These are phyloP conservation scores for Cladophialophora carrionii DNA, from an alignment of 2,329 filamentous ascomycete genomes.

Conservation along the genomic window DNA sequence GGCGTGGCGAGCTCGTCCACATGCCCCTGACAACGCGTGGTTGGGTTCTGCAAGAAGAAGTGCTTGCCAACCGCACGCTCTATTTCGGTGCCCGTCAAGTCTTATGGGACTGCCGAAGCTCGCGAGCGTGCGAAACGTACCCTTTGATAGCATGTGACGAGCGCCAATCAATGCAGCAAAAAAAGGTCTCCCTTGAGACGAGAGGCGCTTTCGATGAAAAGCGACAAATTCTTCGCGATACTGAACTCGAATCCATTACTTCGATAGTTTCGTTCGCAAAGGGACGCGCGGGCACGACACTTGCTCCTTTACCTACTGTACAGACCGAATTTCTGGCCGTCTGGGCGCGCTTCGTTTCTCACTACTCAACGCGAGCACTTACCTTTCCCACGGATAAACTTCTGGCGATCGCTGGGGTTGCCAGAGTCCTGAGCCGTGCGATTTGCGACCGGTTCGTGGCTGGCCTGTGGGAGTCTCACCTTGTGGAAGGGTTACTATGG, in stretches of 20 bases:
- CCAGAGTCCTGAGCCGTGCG: conserved; percentile 21
- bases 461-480: conserved; percentile 22
- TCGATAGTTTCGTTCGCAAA: conserved; percentile 13
- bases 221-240: conserved; percentile 18
- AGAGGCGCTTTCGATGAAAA: conserved; percentile 4
- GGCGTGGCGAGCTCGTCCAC: conserved; percentile 25
- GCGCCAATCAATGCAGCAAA: conserved; percentile 7
- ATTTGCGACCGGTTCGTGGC: conserved; percentile 22
- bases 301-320: background rate
- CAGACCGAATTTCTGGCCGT: conserved; percentile 15
- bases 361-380: conserved; percentile 27
- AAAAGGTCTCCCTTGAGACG: background rate
- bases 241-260: conserved; percentile 21
- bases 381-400: conserved; percentile 31
- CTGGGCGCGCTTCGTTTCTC: conserved; percentile 25
- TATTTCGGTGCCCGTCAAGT: conserved; percentile 46
- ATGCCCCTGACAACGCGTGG: conserved; percentile 43
- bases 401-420: conserved; percentile 32
- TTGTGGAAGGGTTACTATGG: conserved; percentile 25
- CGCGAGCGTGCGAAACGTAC: conserved; percentile 28
- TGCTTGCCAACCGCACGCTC: conserved; percentile 45
- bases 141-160: background rate
- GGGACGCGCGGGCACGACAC: background rate
- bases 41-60: conserved; percentile 51
- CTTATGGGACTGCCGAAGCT: conserved; percentile 46